Evolutionary conservation across 306 rosid genomes (phyloP), one percentile per base, ranked within the genome.

Genomic region (Inga oerstediana): DNA sequence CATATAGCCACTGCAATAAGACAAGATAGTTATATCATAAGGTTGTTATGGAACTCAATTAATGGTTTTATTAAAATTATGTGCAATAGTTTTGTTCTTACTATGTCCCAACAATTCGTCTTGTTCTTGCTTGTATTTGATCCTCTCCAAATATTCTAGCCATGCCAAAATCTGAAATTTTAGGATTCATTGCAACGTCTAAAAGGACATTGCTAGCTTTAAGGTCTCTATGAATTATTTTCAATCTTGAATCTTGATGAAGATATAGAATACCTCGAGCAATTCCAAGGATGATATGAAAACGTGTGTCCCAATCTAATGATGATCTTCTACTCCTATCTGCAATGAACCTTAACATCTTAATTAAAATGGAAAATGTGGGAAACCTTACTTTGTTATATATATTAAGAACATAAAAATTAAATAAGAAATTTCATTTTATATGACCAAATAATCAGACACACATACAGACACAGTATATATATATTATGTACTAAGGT

Each of bases 81-180:
- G 39, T 37, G 39, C 39, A 37, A 4, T 0, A 37, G 39, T 4
- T 37, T 37, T 4, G 27, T 37, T 6, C 39, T 37, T 37, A 37
- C 39, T 37, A 37, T 37, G 89, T 86, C 45, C 86, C 86, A 19
- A 80, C 89, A 17, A 83, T 76, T 58, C 41, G 62, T 4, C 64
- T 79, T 7, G 89, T 86, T 30, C 8, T 51, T 35, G 56, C 83
- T 27, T 71, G 82, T 46, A 59, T 80, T 76, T 83, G 79, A 32
- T 76, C 82, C 3, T 22, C 79, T 8, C 72, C 69, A 27, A 86
- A 79, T 34, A 59, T 76, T 44, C 77, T 86, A 37, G 89, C 89
- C 73, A 83, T 58, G 6, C 86, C 89, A 17, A 86, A 83, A 54
- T 86, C 86, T 44, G 86, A 83, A 58, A 86, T 86, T 67, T 76